Conservation (phyloP, 148 eudicot species). For the Fagopyrum homotropicum region DNA sequence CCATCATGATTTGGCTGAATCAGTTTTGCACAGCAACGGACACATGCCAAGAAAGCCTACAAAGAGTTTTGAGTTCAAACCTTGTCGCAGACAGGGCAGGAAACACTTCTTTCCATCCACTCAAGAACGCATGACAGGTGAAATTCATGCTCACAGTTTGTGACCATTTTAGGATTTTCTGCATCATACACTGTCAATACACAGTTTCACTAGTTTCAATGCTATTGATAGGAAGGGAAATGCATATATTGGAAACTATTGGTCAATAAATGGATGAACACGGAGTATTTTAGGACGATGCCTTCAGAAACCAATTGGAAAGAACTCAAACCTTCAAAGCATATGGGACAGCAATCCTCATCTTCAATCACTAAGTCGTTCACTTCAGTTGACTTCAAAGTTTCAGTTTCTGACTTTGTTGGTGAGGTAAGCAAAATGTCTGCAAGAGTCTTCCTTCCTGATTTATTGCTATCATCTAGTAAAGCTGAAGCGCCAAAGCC, state of each 20-base stretch:
- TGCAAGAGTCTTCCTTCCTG: conserved; percentile 31
- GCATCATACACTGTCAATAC: conserved; percentile 56
- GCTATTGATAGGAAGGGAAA: neutral
- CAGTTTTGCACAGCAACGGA: neutral
- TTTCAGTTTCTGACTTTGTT: conserved; percentile 47
- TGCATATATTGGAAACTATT: neutral
- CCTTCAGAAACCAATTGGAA: neutral
- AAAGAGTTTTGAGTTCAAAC: conserved; percentile 25
- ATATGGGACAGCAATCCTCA: conserved; percentile 84
- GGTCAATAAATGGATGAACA: neutral
- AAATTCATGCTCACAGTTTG: conserved; percentile 80
- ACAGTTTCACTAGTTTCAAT: conserved; percentile 1
- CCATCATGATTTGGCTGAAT: neutral
- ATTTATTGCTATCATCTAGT: conserved; percentile 24
- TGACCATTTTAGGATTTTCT: conserved; percentile 66
- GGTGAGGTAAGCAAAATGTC: conserved; percentile 52
- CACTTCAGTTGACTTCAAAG: conserved; percentile 29
- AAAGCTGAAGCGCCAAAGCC: conserved; percentile 22
- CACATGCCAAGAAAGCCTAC: neutral
- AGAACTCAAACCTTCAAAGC: conserved; percentile 64
- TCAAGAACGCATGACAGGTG: conserved; percentile 92
- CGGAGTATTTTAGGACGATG: neutral
- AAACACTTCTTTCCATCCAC: conserved; percentile 98
- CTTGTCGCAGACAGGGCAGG: conserved; percentile 87
- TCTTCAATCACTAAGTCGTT: conserved; percentile 39